Evolutionary conservation across 2,329 filamentous ascomycete species (phyloP).

Genomic region (Aspergillus viridinutans): DNA sequence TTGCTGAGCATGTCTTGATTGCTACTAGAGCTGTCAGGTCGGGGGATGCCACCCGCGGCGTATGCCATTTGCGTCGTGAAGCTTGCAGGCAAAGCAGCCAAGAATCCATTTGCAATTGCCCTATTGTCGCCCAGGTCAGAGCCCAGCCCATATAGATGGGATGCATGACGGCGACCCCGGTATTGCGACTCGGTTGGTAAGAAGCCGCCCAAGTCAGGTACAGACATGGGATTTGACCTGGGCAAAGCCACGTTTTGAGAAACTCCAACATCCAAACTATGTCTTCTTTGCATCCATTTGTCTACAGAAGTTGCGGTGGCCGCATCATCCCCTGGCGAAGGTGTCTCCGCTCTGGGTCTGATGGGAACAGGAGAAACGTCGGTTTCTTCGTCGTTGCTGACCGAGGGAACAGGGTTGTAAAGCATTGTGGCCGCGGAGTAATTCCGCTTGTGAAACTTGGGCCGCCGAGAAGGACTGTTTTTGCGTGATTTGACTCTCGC

Average conservation of each 20-base stretch:
- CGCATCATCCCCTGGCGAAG: slow-evolving; percentile 33
- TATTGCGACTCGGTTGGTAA: slow-evolving; percentile 42
- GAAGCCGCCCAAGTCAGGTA: slow-evolving; percentile 54
- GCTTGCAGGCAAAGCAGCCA: slow-evolving; percentile 65
- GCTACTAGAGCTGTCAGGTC: slow-evolving; percentile 41
- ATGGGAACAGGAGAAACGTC: slow-evolving; percentile 20
- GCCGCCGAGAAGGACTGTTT: slow-evolving; percentile 33
- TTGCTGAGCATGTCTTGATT: slow-evolving; percentile 71
- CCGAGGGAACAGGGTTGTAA: slow-evolving; percentile 62
- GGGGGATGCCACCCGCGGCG: slow-evolving; percentile 59
- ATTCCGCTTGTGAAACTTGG: slow-evolving; percentile 62
- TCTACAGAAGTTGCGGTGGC: slow-evolving; percentile 35
- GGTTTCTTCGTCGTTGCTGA: slow-evolving; percentile 39
- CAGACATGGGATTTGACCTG: slow-evolving; percentile 52
- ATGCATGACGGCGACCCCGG: slow-evolving; percentile 49
- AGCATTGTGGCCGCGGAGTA: slow-evolving; percentile 79
- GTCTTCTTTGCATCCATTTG: slow-evolving; percentile 43
- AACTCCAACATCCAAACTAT: slow-evolving; percentile 34
- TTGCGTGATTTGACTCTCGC: slow-evolving; percentile 37
- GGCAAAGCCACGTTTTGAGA: slow-evolving; percentile 56
- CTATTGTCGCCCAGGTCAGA: slow-evolving; percentile 66
- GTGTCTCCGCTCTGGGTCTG: slow-evolving; percentile 24
- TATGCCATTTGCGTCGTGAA: slow-evolving; percentile 79
- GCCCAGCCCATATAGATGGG: slow-evolving; percentile 67
- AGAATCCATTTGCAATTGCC: slow-evolving; percentile 58